Evolutionary conservation across 1,284 basidiomycete genomes (phyloP), one percentile per base, ranked within the genome.

Genomic region (Malassezia japonica): DNA sequence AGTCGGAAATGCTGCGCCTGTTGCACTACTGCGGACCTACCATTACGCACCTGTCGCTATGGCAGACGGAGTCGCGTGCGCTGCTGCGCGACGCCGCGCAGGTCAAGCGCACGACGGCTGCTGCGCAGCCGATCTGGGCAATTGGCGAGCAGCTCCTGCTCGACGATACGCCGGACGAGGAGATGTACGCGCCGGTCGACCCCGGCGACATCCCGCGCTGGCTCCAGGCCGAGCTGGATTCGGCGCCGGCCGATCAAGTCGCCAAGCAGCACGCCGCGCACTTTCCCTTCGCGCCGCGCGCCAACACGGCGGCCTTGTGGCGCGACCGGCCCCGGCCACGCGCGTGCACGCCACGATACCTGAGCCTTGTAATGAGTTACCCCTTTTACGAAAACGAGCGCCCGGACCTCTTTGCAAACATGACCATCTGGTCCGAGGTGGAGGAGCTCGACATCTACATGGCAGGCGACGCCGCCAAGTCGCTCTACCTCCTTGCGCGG

Each of bases 31-130:
- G 57, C 33, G 69, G 69, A 4, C 60, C 64, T 0, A 40, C 57
- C 12, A 50, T 70, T 21, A 57, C 56, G 9, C 55, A 67, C 38
- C 48, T 72, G 3, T 67, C 64, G 5, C 54, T 72, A 9, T 72
- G 69, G 69, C 57, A 64, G 9, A 45, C 67, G 7, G 69, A 72
- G 37, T 65, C 64, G 20, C 56, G 62, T 31, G 61, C 62, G 10
- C 35, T 72, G 24, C 57, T 72, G 8, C 59, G 69, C 1, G 69
- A 72, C 45, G 60, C 67, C 1, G 62, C 62, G 13, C 67, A 70
- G 37, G 63, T 67, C 8, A 48, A 53, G 24, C 55, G 55, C 1
- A 43, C 57, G 25, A 15, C 33, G 34, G 6, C 37, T 15, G 18
- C 37, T 27, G 23, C n/a, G 23, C 59, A 60, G 31, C 61, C 65